These are phyloP conservation scores for Basipetospora sp. DNA, from an alignment of 2,329 filamentous ascomycete species.

Conservation along the genomic window DNA sequence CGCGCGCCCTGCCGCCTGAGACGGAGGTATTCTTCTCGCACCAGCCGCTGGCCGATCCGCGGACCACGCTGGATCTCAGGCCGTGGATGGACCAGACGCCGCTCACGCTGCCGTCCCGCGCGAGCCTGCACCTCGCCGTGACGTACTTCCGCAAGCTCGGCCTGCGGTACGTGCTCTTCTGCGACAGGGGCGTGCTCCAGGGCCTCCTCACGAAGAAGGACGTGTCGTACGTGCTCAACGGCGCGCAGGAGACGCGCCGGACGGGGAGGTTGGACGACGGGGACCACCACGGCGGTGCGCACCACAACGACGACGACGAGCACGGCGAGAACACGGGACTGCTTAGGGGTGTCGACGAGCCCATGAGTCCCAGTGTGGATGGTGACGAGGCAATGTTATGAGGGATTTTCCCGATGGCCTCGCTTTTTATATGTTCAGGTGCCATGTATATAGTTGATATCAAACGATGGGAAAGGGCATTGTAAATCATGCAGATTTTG, in stretches of 20 bases:
- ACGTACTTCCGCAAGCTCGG: constrained; percentile 92
- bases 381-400: constrained; percentile 5
- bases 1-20: constrained; percentile 46
- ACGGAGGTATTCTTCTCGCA: constrained; percentile 76
- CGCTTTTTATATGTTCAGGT: too few relatives aligned
- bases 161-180: constrained; percentile 76
- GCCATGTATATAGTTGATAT: too few relatives aligned
- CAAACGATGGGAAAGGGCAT: too few relatives aligned
- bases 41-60: constrained; percentile 65
- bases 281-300: constrained; percentile 7
- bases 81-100: constrained; percentile 99
- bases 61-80: constrained; percentile 66
- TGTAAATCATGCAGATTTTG: too few relatives aligned
- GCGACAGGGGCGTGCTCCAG: constrained; percentile 64
- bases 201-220: constrained; percentile 95
- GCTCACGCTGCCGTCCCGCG: constrained; percentile 67
- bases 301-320: constrained; percentile 5
- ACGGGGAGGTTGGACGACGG: constrained; percentile 17
- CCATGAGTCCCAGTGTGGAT: constrained; percentile 1
- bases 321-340: neutral
- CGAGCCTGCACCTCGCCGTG: constrained; percentile 69
- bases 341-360: constrained; percentile 4
- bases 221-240: constrained; percentile 83
- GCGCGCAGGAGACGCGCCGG: constrained; percentile 47
- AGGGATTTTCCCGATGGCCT: too few relatives aligned